phyloP scores from a whole-genome alignment of 345 rosid species.

The Eucalyptus caleyi region DNA sequence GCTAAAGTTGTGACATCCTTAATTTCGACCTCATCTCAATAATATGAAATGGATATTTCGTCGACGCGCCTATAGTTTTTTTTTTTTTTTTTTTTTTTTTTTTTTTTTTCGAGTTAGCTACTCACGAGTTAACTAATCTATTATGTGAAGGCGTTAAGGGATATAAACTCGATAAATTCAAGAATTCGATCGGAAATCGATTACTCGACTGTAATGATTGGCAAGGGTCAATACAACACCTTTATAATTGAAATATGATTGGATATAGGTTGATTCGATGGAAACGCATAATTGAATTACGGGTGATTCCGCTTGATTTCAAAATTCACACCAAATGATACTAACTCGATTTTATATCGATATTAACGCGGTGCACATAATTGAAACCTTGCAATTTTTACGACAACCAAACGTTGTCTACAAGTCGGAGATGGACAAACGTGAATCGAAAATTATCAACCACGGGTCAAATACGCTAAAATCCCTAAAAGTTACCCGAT shows the following conservation, averaged over 20 bases:
- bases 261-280: accelerated
- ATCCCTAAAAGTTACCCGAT: accelerated
- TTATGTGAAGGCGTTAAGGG: too few species aligned
- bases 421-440: accelerated
- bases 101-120: accelerated
- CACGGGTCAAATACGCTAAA: too few species aligned
- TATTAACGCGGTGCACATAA: accelerated
- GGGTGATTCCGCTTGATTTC: accelerated
- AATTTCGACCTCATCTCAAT: accelerated
- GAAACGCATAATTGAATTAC: too few species aligned
- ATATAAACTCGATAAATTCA: too few species aligned
- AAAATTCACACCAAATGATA: accelerated
- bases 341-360: too few species aligned
- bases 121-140: too few species aligned
- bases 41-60: too few species aligned
- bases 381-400: too few species aligned
- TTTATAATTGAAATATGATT: too few species aligned
- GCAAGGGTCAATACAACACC: accelerated
- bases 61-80: accelerated
- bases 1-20: background rate
- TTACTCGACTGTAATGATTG: accelerated
- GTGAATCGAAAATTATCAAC: accelerated
- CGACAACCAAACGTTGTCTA: accelerated
- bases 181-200: too few species aligned
- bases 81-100: accelerated